A percentile compares a stretch with the other conserved stretches of the same genome.
These are phyloP conservation scores for Chrysoporthe cubensis DNA, from an alignment of 2,329 filamentous ascomycete genomes.

Conservation along the genomic window DNA sequence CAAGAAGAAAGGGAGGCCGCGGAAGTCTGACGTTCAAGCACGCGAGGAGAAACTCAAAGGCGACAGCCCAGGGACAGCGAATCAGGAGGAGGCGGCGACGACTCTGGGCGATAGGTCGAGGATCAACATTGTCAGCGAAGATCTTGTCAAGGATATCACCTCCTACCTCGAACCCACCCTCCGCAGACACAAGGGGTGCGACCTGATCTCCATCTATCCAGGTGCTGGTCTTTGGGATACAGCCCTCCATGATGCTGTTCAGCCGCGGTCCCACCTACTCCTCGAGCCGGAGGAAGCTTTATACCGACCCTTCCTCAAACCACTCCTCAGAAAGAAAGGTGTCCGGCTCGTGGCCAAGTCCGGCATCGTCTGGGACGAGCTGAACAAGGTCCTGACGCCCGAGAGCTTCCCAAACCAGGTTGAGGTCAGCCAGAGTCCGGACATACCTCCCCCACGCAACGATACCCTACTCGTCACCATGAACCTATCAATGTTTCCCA, in stretches of 20 bases:
- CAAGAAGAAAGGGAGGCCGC: neutral
- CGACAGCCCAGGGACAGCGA: neutral
- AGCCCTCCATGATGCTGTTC: constrained; percentile 73
- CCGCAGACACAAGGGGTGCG: constrained; percentile 73
- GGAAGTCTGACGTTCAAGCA: neutral
- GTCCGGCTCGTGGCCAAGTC: constrained; percentile 58
- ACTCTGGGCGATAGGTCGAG: constrained; percentile 43
- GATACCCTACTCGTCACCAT: constrained; percentile 74
- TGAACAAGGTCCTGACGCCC: constrained; percentile 56
- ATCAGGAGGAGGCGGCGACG: constrained; percentile 4
- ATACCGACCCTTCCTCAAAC: constrained; percentile 65
- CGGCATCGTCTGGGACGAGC: constrained; percentile 63
- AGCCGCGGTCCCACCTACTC: constrained; percentile 82
- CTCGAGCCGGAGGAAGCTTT: constrained; percentile 69
- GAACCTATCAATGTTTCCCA: constrained; percentile 63
- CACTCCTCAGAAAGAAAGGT: constrained; percentile 55
- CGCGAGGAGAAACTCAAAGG: neutral
- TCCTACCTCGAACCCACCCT: constrained; percentile 71
- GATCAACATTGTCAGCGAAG: constrained; percentile 57
- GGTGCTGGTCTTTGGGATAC: constrained; percentile 78
- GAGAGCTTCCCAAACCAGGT: constrained; percentile 60
- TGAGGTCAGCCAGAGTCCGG: constrained; percentile 38
- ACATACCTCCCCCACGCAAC: constrained; percentile 55
- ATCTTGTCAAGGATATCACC: constrained; percentile 64
- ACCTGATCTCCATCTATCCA: constrained; percentile 86